phyloP scores from a whole-genome alignment of 1,284 basidiomycete species.

The Stygiomarasmius scandens region DNA sequence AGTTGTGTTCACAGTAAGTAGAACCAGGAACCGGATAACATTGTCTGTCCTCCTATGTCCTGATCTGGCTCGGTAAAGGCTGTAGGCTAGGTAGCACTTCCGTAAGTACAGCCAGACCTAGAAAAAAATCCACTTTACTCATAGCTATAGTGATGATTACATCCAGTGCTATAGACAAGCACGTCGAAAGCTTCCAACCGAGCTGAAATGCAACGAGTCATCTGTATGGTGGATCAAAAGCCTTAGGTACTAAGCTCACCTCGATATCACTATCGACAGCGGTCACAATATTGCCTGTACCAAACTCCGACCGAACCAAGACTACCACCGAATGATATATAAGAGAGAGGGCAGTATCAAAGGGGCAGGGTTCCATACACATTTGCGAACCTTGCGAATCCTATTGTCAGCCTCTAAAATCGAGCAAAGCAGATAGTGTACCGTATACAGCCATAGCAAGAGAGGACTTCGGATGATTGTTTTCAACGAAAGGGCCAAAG shows the following conservation, averaged over 20 bases:
- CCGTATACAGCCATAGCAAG: background rate
- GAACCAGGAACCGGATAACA: background rate
- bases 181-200: background rate
- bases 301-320: background rate
- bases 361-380: background rate
- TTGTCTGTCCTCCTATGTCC: background rate
- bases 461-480: background rate
- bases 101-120: too few species aligned
- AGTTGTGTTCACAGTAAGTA: background rate
- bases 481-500: too few species aligned
- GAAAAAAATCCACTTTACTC: too few species aligned
- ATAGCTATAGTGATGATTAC: background rate
- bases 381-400: background rate
- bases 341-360: background rate
- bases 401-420: background rate
- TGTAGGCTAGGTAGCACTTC: background rate
- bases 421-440: background rate
- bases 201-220: background rate
- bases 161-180: background rate
- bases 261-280: background rate
- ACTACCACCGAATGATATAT: background rate
- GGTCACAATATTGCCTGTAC: background rate
- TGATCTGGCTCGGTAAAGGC: background rate
- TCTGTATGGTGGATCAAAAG: background rate
- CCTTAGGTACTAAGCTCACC: background rate